phyloP scores from a whole-genome alignment of 2,329 filamentous ascomycete genomes.

The Xylariaceae sp. region DNA sequence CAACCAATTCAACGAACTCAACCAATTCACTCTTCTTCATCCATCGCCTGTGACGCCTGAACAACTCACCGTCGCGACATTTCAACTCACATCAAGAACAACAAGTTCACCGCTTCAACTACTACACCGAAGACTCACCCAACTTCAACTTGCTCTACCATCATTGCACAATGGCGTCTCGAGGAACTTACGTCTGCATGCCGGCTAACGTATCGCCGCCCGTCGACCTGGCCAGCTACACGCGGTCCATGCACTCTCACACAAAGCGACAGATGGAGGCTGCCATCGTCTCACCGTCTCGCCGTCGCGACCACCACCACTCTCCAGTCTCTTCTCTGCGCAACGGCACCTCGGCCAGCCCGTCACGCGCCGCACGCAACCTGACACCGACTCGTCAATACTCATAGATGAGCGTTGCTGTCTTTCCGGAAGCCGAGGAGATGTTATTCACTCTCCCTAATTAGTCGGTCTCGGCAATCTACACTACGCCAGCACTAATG shows the following conservation, averaged over 20 bases:
- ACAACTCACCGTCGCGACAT: not conserved
- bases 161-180: constrained; percentile 26
- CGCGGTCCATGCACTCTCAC: constrained; percentile 58
- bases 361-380: constrained; percentile 12
- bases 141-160: no score
- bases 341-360: constrained; percentile 25
- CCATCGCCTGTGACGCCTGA: not conserved
- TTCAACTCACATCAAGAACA: not conserved
- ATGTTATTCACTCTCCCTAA: no score
- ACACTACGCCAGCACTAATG: not conserved
- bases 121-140: no score
- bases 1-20: no score
- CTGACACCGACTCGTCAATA: not conserved
- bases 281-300: constrained; percentile 42
- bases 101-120: no score
- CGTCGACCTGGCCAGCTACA: constrained; percentile 40
- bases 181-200: constrained; percentile 26
- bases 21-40: not conserved
- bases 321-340: constrained; percentile 21
- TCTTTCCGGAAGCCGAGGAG: not conserved
- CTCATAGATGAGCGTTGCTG: not conserved
- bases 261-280: constrained; percentile 62
- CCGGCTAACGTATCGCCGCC: constrained; percentile 28
- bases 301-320: constrained; percentile 24
- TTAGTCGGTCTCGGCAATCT: not conserved